Percentiles rank a stretch among this genome's conserved stretches.
phyloP scores from a whole-genome alignment of 148 eudicot genomes.

The Vaccinium macrocarpon region DNA sequence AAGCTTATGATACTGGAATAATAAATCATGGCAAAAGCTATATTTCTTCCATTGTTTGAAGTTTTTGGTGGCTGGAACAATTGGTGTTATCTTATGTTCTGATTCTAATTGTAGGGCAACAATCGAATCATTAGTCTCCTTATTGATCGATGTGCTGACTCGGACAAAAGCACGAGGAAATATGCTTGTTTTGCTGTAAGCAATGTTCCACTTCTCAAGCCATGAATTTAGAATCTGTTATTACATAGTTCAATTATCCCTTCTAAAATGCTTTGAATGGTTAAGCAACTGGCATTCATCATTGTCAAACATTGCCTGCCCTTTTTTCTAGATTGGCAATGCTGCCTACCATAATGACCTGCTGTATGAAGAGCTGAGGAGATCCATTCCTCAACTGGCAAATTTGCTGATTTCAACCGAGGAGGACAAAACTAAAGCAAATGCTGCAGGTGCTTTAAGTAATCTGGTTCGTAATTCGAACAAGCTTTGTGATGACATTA shows the following conservation, averaged over 20 bases:
- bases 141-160: constrained; percentile 82
- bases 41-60: not conserved
- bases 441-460: constrained; percentile 97
- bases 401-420: constrained; percentile 68
- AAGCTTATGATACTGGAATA: not conserved
- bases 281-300: not conserved
- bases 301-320: not conserved
- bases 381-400: constrained; percentile 81
- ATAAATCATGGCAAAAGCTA: not conserved
- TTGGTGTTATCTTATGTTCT: not conserved
- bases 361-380: constrained; percentile 76
- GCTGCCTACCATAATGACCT: constrained; percentile 87
- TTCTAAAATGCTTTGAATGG: not conserved
- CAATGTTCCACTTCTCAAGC: not conserved
- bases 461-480: constrained; percentile 93
- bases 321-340: constrained; percentile 71
- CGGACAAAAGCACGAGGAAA: constrained; percentile 86
- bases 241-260: not conserved
- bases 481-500: constrained; percentile 87
- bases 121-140: constrained; percentile 60
- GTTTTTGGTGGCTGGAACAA: not conserved
- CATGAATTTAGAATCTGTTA: not conserved
- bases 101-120: constrained; percentile 49
- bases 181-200: constrained; percentile 98
- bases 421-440: constrained; percentile 95